Evolutionary conservation across 1,284 basidiomycete genomes (phyloP).

Genomic region (Chiua sp.): DNA sequence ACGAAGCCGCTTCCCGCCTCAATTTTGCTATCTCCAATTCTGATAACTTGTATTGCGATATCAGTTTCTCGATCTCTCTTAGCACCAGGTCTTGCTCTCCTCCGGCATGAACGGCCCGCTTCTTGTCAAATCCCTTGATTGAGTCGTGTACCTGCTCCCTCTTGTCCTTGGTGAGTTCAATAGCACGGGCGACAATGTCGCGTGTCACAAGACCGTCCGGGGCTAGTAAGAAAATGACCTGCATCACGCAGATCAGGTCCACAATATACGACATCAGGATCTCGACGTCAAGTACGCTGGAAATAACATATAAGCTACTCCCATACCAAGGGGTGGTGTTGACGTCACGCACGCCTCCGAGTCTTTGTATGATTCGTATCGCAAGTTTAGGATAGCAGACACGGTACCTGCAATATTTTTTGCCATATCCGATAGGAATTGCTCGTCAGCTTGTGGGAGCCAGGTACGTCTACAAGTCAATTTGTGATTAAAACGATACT

Average conservation of each 20-base stretch:
- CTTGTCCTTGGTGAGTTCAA: neutral
- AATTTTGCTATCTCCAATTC: no score
- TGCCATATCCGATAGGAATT: no score
- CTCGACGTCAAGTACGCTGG: no score
- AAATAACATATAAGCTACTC: no score
- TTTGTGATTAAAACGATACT: no score
- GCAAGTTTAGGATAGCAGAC: constrained; percentile 17
- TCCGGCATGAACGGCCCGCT: neutral
- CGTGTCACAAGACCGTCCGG: neutral
- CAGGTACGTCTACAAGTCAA: constrained; percentile 2
- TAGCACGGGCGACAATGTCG: neutral
- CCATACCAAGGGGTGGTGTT: neutral
- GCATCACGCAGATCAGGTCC: no score
- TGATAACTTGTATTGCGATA: neutral
- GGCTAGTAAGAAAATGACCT: no score
- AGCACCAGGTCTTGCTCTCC: neutral
- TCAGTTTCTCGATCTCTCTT: neutral
- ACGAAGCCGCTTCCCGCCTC: no score
- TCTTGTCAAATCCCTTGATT: neutral
- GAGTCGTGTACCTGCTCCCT: neutral
- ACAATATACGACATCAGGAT: no score
- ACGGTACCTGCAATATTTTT: neutral
- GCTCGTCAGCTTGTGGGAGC: no score
- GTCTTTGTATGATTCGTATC: constrained; percentile 2
- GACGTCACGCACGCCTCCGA: constrained; percentile 11